Percentiles rank a stretch among this genome's conserved stretches.
Conservation (phyloP, 192 early-diverging fungal genomes). For the Coemansia sp. region DNA sequence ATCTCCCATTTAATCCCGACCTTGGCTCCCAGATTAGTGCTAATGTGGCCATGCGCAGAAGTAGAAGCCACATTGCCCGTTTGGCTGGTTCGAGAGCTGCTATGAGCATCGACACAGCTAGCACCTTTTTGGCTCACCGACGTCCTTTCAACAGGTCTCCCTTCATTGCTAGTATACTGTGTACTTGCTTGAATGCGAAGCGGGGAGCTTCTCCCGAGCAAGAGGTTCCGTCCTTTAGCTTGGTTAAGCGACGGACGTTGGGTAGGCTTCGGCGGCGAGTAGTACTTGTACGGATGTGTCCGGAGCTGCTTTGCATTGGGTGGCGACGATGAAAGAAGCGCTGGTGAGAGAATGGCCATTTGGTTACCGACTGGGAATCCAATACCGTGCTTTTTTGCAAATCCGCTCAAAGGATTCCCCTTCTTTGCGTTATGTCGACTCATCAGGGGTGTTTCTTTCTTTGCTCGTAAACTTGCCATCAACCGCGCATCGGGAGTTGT, state of each 20-base stretch:
- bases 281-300: constrained; percentile 50
- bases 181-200: background rate
- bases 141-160: background rate
- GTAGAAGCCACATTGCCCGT: background rate
- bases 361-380: constrained; percentile 46
- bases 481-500: constrained; percentile 27
- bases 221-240: constrained; percentile 32
- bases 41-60: constrained; percentile 1
- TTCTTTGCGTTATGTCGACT: constrained; percentile 24
- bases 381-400: constrained; percentile 52
- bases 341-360: constrained; percentile 40
- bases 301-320: constrained; percentile 49
- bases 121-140: background rate
- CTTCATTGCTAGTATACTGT: background rate
- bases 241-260: constrained; percentile 7
- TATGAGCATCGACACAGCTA: background rate
- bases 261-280: constrained; percentile 47
- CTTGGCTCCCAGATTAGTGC: background rate
- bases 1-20: constrained; percentile 37
- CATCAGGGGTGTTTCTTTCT: constrained; percentile 22
- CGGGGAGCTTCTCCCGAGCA: constrained; percentile 15
- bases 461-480: constrained; percentile 21
- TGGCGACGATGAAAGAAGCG: constrained; percentile 52
- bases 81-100: background rate
- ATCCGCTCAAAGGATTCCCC: constrained; percentile 35